Evolutionary conservation across 2,329 filamentous ascomycete species (phyloP).

Genomic region (Reticulascus tulasneorum): DNA sequence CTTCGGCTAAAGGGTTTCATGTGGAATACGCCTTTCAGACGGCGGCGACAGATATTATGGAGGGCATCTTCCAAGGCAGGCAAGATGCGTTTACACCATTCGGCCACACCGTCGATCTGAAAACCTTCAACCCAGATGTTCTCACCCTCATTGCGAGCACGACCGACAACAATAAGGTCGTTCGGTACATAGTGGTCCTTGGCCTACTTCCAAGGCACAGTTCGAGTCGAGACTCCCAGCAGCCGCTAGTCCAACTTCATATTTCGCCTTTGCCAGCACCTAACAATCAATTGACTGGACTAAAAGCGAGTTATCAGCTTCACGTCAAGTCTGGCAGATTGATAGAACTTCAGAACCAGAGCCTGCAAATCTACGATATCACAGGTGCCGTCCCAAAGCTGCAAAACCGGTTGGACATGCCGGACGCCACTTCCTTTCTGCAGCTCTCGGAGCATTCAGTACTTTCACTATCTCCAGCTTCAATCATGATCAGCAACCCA

Average conservation of each 20-base stretch:
- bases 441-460: constrained; percentile 64
- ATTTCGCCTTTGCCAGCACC: constrained; percentile 31
- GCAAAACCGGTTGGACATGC: constrained; percentile 48
- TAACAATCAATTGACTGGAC: constrained; percentile 8
- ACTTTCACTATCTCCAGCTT: constrained; percentile 53
- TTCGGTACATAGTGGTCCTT: constrained; percentile 31
- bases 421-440: constrained; percentile 57
- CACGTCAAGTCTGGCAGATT: constrained; percentile 62
- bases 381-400: constrained; percentile 58
- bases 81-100: constrained; percentile 49
- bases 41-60: constrained; percentile 43
- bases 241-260: constrained; percentile 31
- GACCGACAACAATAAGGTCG: constrained; percentile 10
- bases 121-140: constrained; percentile 46
- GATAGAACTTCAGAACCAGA: constrained; percentile 52
- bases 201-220: constrained; percentile 20
- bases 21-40: constrained; percentile 48
- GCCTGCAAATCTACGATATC: constrained; percentile 60
- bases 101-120: constrained; percentile 39
- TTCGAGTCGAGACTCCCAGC: constrained; percentile 18
- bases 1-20: constrained; percentile 29
- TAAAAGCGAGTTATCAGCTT: constrained; percentile 43
- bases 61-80: constrained; percentile 52
- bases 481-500: constrained; percentile 64
- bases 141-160: constrained; percentile 42